These are phyloP conservation scores for Capsicum baccatum DNA, from an alignment of 257 asterid species.

Conservation along the genomic window DNA sequence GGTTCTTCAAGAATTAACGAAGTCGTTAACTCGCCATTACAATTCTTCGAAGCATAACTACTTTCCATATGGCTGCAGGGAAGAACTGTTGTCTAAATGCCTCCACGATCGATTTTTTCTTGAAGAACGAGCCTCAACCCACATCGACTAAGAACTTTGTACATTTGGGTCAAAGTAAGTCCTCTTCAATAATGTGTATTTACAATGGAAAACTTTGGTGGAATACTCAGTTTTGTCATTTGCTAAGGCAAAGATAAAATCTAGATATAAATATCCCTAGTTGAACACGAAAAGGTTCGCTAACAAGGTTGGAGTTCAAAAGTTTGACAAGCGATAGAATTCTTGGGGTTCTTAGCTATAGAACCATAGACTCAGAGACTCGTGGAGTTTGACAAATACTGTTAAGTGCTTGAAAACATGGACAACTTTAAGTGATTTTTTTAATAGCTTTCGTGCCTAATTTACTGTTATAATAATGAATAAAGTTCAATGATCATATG, in stretches of 20 bases:
- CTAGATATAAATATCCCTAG: background rate
- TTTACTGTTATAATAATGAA: background rate
- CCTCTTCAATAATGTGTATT: background rate
- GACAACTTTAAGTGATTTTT: too few species aligned
- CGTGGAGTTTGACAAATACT: too few species aligned
- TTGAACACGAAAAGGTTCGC: background rate
- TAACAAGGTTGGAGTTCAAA: background rate
- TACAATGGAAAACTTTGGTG: background rate
- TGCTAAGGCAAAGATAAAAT: background rate
- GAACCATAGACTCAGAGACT: too few species aligned
- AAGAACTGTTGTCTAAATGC: conserved; percentile 77
- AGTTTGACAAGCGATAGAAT: background rate
- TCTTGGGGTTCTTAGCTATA: too few species aligned
- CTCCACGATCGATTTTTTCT: conserved; percentile 62
- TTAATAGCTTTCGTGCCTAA: background rate
- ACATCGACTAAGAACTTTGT: conserved; percentile 81
- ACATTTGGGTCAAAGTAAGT: conserved; percentile 91
- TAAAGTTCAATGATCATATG: background rate
- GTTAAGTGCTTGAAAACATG: too few species aligned
- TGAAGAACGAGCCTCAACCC: conserved; percentile 78
- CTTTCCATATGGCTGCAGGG: conserved; percentile 42
- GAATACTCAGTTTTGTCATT: background rate
- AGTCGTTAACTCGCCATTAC: background rate
- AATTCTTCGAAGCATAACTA: background rate
- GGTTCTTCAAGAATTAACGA: background rate